Evolutionary conservation across 331 rosid species (phyloP), one percentile per base, ranked within the genome.

Genomic region (Rosa hybrid): DNA sequence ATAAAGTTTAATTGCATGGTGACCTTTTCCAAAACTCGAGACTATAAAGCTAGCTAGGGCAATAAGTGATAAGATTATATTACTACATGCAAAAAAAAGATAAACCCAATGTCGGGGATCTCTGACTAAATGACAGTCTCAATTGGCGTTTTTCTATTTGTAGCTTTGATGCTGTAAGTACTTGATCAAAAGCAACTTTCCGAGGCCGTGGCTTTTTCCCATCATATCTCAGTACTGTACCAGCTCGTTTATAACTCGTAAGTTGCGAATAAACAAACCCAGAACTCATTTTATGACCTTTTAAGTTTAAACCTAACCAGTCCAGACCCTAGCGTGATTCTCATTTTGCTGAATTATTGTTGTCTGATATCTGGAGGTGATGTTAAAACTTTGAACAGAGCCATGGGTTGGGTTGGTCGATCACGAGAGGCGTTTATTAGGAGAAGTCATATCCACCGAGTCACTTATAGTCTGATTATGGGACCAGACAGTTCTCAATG

Each of bases 61-160:
- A 13, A 12, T 64, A 30, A 3, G n/a, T 34, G 11, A 21, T 6
- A 4, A 0, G 1, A 38, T 2, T 21, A 70, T 73, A 75, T 71
- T 79, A 82, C 75, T 76, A 64, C 83, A 81, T 86, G 87, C 85
- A 64, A 83, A 78, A 80, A 67, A 20, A 16, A 67, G 77, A 72
- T 83, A 78, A 78, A 84, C 83, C 83, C 27, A 50, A 76, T 90
- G 97, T 90, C 87, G 90, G 90, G 82, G 50, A 84, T 68, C 75
- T 21, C 73, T 77, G 85, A 69, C 94, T 83, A 89, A 82, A 83
- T 87, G 93, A 83, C 91, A 86, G 83, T 53, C 73, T 81, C 85
- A 78, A 39, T 41, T 39, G 68, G 57, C 76, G 67, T 57, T 80
- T 82, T 81, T 67, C 71, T 78, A 27, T 83, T 80, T 84, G 80